Conservation (phyloP, 2,329 filamentous ascomycete species). For the Colletotrichum incanum region DNA sequence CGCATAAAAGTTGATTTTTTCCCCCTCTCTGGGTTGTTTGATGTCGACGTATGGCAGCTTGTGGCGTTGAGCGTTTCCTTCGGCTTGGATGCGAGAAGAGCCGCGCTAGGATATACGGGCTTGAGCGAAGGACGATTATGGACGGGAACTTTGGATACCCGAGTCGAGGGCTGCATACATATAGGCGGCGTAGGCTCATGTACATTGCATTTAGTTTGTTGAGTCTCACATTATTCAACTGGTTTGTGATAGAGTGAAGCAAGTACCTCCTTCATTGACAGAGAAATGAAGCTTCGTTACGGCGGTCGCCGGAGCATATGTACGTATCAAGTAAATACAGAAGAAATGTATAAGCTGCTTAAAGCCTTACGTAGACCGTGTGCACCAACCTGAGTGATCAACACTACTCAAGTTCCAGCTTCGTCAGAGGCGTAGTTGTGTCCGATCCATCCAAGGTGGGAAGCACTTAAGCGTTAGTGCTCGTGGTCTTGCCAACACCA, state of each 20-base stretch:
- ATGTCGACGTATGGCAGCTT: not conserved
- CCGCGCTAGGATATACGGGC: not conserved
- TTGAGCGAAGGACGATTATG: not conserved
- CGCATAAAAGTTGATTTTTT: slow-evolving; percentile 22
- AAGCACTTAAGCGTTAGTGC: slow-evolving; percentile 22
- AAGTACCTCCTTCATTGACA: not conserved
- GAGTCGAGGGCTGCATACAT: not conserved
- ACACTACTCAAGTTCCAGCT: not conserved
- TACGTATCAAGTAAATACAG: slow-evolving; percentile 23
- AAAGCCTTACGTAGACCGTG: not conserved
- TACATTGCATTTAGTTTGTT: not conserved
- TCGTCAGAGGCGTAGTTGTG: too few species aligned
- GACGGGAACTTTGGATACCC: slow-evolving; percentile 22
- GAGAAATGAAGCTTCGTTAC: too few species aligned
- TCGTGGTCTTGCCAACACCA: slow-evolving; percentile 46
- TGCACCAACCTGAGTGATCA: not conserved
- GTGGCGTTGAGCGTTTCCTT: slow-evolving; percentile 8
- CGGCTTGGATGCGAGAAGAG: not conserved
- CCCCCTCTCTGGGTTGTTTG: not conserved
- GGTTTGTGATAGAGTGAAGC: not conserved
- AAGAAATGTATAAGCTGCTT: not conserved
- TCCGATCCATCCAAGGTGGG: not conserved
- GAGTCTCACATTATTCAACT: not conserved
- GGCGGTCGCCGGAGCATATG: not conserved
- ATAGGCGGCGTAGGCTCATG: not conserved